phyloP scores from a whole-genome alignment of 352 stramenopile species.

The Phytophthora lateralis region DNA sequence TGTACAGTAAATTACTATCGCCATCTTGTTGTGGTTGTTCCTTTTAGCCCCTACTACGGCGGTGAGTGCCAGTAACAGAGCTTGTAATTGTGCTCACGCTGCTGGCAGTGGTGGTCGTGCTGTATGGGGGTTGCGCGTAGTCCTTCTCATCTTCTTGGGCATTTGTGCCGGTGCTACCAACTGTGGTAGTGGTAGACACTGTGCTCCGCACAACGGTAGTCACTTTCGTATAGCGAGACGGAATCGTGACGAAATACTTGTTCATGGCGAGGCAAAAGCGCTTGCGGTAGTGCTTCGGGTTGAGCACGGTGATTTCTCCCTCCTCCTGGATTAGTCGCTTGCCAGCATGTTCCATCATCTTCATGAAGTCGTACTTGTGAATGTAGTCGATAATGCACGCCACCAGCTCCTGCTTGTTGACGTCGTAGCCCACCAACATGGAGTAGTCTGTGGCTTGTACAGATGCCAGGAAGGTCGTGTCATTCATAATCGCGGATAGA shows the following conservation, averaged over 20 bases:
- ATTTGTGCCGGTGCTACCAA: slow-evolving; percentile 28
- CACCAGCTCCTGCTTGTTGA: slow-evolving; percentile 86
- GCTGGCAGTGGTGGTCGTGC: slow-evolving; percentile 33
- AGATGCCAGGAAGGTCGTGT: slow-evolving; percentile 84
- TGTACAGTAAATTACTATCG: slow-evolving; percentile 37
- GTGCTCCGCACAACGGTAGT: slow-evolving; percentile 62
- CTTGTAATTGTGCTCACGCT: slow-evolving; percentile 34
- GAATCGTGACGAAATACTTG: slow-evolving; percentile 90
- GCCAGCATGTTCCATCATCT: slow-evolving; percentile 89
- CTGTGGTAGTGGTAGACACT: slow-evolving; percentile 28
- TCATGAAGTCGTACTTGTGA: slow-evolving; percentile 92
- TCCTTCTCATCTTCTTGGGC: slow-evolving; percentile 41
- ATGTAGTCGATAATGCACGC: slow-evolving; percentile 92
- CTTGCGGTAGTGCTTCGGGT: slow-evolving; percentile 87
- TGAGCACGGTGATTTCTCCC: slow-evolving; percentile 88
- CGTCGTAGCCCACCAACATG: slow-evolving; percentile 88
- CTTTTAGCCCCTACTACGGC: slow-evolving; percentile 14
- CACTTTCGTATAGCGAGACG: slow-evolving; percentile 86
- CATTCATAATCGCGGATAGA: slow-evolving; percentile 84
- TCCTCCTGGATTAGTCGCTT: slow-evolving; percentile 91
- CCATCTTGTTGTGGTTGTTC: not conserved
- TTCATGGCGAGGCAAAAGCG: slow-evolving; percentile 88
- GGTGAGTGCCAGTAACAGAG: slow-evolving; percentile 22
- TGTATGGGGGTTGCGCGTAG: slow-evolving; percentile 34
- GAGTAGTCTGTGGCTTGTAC: slow-evolving; percentile 90